Percentiles rank a stretch among this genome's conserved stretches.
Conservation (phyloP, 495 filamentous ascomycete genomes). For the Oidiodendron maius region DNA sequence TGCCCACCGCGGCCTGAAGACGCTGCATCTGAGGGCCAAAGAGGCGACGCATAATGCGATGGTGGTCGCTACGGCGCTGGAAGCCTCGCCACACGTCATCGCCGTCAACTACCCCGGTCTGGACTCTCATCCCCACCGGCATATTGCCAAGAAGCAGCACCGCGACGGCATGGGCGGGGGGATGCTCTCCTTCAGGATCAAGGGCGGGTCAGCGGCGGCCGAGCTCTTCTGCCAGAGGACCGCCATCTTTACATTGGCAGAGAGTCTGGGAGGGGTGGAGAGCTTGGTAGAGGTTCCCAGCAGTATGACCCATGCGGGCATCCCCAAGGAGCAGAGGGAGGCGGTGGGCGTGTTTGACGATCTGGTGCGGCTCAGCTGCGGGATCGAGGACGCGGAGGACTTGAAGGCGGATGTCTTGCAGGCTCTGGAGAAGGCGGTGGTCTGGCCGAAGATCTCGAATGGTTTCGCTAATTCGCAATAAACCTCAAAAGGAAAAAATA, state of each 20-base stretch:
- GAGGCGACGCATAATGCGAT: slow-evolving; percentile 80
- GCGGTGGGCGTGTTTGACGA: slow-evolving; percentile 94
- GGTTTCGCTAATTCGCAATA: too few relatives aligned
- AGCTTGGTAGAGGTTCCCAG: slow-evolving; percentile 84
- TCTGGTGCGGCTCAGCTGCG: slow-evolving; percentile 88
- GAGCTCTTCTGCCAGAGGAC: slow-evolving; percentile 88
- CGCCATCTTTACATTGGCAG: slow-evolving; percentile 86
- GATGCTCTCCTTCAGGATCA: slow-evolving; percentile 95
- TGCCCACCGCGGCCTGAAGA: slow-evolving; percentile 96
- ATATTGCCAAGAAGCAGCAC: slow-evolving; percentile 84
- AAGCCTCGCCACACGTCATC: slow-evolving; percentile 74
- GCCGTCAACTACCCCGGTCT: slow-evolving; percentile 94
- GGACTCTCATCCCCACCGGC: slow-evolving; percentile 76
- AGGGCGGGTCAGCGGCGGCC: slow-evolving; percentile 80
- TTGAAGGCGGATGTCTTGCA: slow-evolving; percentile 76
- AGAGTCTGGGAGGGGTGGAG: slow-evolving; percentile 91
- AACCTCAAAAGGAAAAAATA: too few relatives aligned
- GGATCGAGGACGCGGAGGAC: slow-evolving; percentile 87
- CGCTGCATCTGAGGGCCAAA: slow-evolving; percentile 83
- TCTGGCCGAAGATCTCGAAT: slow-evolving; percentile 23
- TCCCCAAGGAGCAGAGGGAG: slow-evolving; percentile 84
- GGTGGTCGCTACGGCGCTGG: slow-evolving; percentile 68
- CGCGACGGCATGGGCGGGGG: slow-evolving; percentile 92
- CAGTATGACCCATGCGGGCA: slow-evolving; percentile 95
- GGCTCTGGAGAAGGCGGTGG: slow-evolving; percentile 73